phyloP scores from a whole-genome alignment of 768 basidiomycete species.

The Fistulinella prunicolor region DNA sequence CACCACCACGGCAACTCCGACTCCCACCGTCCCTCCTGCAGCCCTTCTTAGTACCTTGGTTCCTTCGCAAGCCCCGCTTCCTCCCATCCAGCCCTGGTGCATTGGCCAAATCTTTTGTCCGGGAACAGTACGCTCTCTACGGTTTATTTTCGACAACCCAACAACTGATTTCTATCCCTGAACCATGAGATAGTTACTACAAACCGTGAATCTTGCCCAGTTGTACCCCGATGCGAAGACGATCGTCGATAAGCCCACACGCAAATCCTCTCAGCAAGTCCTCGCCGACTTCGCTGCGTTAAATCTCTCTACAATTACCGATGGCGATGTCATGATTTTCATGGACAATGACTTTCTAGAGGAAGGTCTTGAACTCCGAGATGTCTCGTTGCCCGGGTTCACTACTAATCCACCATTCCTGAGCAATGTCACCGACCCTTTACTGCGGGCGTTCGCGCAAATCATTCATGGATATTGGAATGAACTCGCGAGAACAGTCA shows the following conservation, averaged over 20 bases:
- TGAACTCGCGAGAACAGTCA: conserved; percentile 72
- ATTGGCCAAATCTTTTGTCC: too few species aligned
- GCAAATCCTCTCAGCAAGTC: conserved; percentile 59
- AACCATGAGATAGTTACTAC: conserved; percentile 76
- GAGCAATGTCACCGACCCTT: conserved; percentile 61
- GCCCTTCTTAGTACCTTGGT: too few species aligned
- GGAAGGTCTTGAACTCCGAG: conserved; percentile 81
- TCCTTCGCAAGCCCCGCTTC: too few species aligned
- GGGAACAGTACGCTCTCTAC: too few species aligned
- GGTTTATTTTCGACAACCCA: too few species aligned
- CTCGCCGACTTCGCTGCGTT: conserved; percentile 59
- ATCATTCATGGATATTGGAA: conserved; percentile 88
- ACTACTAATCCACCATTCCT: conserved; percentile 63
- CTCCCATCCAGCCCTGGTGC: too few species aligned
- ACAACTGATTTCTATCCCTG: too few species aligned
- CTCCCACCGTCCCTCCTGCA: too few species aligned
- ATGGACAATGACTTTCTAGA: conserved; percentile 74
- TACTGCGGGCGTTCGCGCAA: conserved; percentile 68
- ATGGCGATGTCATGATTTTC: conserved; percentile 64
- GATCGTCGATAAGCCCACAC: conserved; percentile 87
- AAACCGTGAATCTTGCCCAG: conserved; percentile 79
- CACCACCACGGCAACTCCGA: too few species aligned
- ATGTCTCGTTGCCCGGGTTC: conserved; percentile 60
- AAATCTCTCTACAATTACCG: conserved; percentile 45
- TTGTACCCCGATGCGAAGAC: conserved; percentile 83